Evolutionary conservation across 345 rosid genomes (phyloP), one percentile per base, ranked within the genome.

Genomic region (Brassica incana): DNA sequence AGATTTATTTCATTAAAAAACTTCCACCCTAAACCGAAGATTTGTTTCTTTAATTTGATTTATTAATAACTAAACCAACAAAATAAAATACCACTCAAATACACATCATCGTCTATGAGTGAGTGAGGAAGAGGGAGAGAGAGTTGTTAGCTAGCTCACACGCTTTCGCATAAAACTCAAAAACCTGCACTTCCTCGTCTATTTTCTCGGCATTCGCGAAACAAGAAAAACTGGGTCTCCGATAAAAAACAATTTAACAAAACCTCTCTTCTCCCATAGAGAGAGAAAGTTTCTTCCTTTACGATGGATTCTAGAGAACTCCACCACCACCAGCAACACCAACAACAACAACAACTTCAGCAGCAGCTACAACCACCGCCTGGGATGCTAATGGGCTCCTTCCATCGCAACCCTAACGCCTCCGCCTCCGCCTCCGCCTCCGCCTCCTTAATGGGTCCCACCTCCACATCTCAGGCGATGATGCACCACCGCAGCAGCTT

Each of bases 281-380:
- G 38, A 66, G 40, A 56, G 35, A 67, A 8, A 67, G 14, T 20
- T 43, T 69, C 32, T 3, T 48, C 38, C 71, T 43, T 56, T 72
- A 1, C 78, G 27, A 89, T 89, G 93, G 93, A 90, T 74, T 77
- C 88, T 6, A 85, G 94, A 79, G 89, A 87, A 70, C 66, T 81
- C 67, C 83, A 79, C 67, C 84, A 79, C 33, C 82, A 75, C 2
- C 85, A 48, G 0, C 56, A 40, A 2, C 52, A 43, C 33, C 82
- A 75, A 4, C 52, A 43, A 3, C 52, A 77, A 3, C 80, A 67
- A 2, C 80, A 78, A 0, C 84, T 72, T 0, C 72, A 36, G 0
- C 81, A 65, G 5, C 65, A 38, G 63, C 77, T 40, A 40, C 81
- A 65, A 71, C 61, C 74, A 45, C 80, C 71, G 80, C 80, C 77